Evolutionary conservation across 2,329 filamentous ascomycete species (phyloP).

Genomic region (Scolecobasidium constrictum): DNA sequence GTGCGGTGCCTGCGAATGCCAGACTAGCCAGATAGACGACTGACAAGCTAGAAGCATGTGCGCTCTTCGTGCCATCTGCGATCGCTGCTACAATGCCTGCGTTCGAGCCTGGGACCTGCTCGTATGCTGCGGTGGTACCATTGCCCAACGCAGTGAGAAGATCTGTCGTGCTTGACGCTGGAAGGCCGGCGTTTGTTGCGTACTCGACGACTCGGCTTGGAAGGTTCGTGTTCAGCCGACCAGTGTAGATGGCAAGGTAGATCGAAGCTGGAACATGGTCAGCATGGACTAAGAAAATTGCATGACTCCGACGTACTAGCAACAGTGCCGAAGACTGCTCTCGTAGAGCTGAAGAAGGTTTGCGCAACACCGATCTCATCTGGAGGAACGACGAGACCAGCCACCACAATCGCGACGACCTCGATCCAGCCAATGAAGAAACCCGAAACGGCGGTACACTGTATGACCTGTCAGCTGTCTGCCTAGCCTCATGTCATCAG

Average conservation of each 20-base stretch:
- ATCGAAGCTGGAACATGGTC: conserved; percentile 16
- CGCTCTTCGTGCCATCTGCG: background rate
- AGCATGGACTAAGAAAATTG: background rate
- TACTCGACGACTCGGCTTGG: conserved; percentile 17
- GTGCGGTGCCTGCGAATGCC: background rate
- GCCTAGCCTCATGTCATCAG: too few relatives aligned
- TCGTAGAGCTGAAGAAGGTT: conserved; percentile 30
- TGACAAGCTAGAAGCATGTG: background rate
- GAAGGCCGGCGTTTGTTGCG: conserved; percentile 15
- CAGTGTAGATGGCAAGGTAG: conserved; percentile 23
- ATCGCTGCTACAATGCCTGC: conserved; percentile 14
- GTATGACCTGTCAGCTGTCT: too few relatives aligned
- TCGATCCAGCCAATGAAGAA: conserved; percentile 28
- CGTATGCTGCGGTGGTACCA: conserved; percentile 15
- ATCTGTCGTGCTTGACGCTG: conserved; percentile 16
- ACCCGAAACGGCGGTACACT: background rate
- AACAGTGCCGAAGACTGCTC: background rate
- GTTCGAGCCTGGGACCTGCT: conserved; percentile 15
- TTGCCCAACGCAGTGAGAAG: conserved; percentile 13
- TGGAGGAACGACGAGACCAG: conserved; percentile 34
- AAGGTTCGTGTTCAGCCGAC: conserved; percentile 17
- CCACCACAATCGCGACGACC: conserved; percentile 29
- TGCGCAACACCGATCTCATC: conserved; percentile 36
- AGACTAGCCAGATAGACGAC: background rate
- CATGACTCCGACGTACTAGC: conserved; percentile 11